Evolutionary conservation across 441 rosid species (phyloP).

Genomic region (Adansonia gregorii): DNA sequence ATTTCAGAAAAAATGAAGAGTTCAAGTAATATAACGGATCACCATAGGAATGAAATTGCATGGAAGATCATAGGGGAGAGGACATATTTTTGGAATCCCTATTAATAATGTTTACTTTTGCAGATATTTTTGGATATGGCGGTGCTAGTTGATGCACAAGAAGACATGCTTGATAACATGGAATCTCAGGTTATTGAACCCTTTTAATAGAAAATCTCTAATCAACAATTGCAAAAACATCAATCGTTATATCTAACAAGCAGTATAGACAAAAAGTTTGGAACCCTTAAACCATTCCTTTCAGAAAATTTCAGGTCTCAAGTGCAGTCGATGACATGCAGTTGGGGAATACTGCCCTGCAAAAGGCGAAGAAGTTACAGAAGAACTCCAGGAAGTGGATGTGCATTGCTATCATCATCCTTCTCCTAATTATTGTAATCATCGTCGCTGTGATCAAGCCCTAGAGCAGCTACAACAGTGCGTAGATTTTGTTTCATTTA

Average conservation of each 20-base stretch:
- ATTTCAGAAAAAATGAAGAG: no score
- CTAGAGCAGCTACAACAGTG: constrained; percentile 75
- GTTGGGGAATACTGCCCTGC: constrained; percentile 75
- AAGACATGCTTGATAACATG: constrained; percentile 94
- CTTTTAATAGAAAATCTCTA: not conserved
- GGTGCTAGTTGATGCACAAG: constrained; percentile 93
- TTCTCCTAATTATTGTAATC: constrained; percentile 70
- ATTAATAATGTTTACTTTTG: constrained; percentile 7
- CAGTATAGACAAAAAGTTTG: not conserved
- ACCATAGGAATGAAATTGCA: not conserved
- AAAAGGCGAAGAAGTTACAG: constrained; percentile 75
- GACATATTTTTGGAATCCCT: not conserved
- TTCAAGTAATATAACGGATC: not conserved
- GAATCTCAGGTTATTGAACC: constrained; percentile 70
- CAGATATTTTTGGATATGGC: constrained; percentile 98
- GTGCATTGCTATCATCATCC: constrained; percentile 85
- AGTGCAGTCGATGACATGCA: constrained; percentile 93
- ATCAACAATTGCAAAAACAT: not conserved
- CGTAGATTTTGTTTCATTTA: constrained; percentile 38
- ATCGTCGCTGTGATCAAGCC: constrained; percentile 74
- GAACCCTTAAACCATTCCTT: not conserved
- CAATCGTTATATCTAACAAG: not conserved
- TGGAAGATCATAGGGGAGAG: not conserved
- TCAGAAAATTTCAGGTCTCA: constrained; percentile 58
- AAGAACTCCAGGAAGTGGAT: constrained; percentile 91